Base-by-base conservation (phyloP, 176 grass and related monocot species). In the Carex cristatella region DNA sequence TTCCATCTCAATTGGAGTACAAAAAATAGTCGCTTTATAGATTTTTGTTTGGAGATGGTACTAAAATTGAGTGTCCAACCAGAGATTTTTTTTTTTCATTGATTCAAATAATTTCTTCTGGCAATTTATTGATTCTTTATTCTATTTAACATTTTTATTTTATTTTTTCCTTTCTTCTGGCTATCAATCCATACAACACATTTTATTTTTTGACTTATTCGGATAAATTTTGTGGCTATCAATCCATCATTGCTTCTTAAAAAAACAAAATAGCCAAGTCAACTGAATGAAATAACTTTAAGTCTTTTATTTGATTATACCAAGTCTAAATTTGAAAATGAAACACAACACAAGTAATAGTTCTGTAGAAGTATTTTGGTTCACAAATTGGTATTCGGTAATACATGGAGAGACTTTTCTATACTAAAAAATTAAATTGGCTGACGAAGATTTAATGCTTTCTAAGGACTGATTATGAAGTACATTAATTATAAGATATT, bases 391-490 rank as follows among this genome's bases (percentile, higher is more conserved):
- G 33, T 35, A 35, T 35, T 35, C 46, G 23, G 72, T 76, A 76
- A 0, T 56, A 30, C 23, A 76, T 32, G n/a, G 4, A 54, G 10
- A 76, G 48, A 55, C 23, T 75, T 75, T 75, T 75, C 46, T 75
- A n/a, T 23, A 75, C 71, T 14, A 23, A 10, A 75, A 63, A 75
- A 27, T 75, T 30, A 75, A 75, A 75, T 75, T 75, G 28, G 71
- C 40, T 75, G 71, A 75, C 44, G 46, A 53, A 44, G n/a, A 75
- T 75, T 75, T 30, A 75, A 49, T 30, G 71, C n/a, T 30, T 71
- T 46, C 19, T 75, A 44, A 49, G 3, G 10, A 23, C 16, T 75
- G 42, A 75, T 75, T 46, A 3, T 42, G 4, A 75, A 75, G 10
- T 54, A 75, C 8, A 75, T 75, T 48, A 71, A 46, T 44, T 71